Evolutionary conservation across 495 filamentous ascomycete species (phyloP), one percentile per base, ranked within the genome.

Genomic region (Chaetomium fimeti): DNA sequence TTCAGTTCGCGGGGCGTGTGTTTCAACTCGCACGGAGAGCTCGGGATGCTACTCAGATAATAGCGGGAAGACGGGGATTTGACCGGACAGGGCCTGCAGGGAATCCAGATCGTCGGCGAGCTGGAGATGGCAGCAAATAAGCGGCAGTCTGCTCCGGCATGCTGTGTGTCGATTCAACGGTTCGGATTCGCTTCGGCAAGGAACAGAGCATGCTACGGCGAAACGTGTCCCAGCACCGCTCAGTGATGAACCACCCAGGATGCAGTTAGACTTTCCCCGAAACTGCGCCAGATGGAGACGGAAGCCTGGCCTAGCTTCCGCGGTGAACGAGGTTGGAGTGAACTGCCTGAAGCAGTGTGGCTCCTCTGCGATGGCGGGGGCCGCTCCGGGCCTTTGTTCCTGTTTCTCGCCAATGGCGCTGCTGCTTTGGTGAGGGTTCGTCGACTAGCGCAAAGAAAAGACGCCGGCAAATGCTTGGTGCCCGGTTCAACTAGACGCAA

Each of bases 41-140:
- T 59, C 28, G 40, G 43, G 56, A 8, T 36, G 55, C 22, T 27
- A 24, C 60, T 64, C 60, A 62, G 63, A 49, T 48, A 59, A 62
- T n/a, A 38, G 61, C 48, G 55, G 62, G 48, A 27, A 62, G 54
- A 47, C 60, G 63, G 43, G 57, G 58, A 64, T 60, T 68, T 68
- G 66, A 60, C 72, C 72, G 54, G 69, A 69, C 61, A 68, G 58
- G 72, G 72, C 66, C 73, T 69, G 71, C 60, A 68, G 58, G 72
- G 74, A 66, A 73, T 68, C 53, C 71, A 71, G 69, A 67, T 71
- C 69, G 72, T 53, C 32, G 59, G 53, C 61, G 40, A 56, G 47
- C 36, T 56, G 60, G 59, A 66, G 55, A 59, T 36, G 63, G 60
- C 71, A 65, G 69, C 61, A 60, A 56, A 62, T 63, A 61, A 60